Evolutionary conservation across 2,329 filamentous ascomycete genomes (phyloP).

Genomic region (Botrytis medusae): DNA sequence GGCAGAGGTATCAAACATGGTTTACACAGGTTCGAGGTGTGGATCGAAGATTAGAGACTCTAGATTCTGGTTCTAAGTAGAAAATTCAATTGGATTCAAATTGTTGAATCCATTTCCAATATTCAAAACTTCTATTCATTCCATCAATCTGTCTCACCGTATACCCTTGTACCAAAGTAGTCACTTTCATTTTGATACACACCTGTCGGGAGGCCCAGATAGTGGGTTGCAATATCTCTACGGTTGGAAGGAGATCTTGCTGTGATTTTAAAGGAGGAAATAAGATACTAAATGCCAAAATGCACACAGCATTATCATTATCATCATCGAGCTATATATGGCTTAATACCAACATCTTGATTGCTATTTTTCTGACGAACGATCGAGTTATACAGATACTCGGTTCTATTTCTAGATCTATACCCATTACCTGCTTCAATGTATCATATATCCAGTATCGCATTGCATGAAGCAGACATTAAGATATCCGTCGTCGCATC

Average conservation of each 20-base stretch:
- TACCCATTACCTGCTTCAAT: neutral
- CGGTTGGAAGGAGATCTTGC: neutral
- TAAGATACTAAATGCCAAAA: neutral
- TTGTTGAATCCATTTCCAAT: neutral
- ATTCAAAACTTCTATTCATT: neutral
- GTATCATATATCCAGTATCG: neutral
- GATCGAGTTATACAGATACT: neutral
- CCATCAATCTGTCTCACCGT: neutral
- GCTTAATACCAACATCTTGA: neutral
- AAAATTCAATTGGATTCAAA: neutral
- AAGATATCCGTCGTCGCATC: too few relatives aligned
- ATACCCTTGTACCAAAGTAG: neutral
- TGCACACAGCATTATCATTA: too few relatives aligned
- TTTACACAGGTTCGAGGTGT: neutral
- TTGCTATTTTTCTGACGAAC: neutral
- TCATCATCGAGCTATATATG: neutral
- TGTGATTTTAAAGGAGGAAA: neutral
- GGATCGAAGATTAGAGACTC: rapidly evolving
- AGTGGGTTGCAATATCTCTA: neutral
- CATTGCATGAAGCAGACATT: neutral
- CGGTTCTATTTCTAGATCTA: rapidly evolving
- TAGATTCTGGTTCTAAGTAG: neutral
- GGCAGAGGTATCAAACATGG: rapidly evolving
- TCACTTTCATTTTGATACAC: rapidly evolving
- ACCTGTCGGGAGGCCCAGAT: rapidly evolving